Conservation (phyloP, 2,329 filamentous ascomycete genomes). For the Gnomoniopsis sp. region DNA sequence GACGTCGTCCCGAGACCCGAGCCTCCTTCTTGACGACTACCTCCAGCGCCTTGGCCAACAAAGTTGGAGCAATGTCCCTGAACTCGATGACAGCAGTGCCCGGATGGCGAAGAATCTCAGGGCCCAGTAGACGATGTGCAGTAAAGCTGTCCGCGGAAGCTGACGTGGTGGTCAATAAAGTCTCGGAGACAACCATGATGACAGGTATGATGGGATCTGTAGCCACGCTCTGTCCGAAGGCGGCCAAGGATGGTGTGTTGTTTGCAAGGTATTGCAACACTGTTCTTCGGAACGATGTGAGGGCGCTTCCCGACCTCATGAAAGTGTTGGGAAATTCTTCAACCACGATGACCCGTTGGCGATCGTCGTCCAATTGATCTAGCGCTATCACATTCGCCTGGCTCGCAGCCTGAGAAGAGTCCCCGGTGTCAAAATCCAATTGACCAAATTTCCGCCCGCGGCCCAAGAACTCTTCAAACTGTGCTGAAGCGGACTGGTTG, state of each 20-base stretch:
- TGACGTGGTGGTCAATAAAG: conserved; percentile 78
- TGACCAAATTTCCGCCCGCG: conserved; percentile 77
- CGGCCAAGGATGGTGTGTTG: conserved; percentile 55
- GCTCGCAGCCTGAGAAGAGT: conserved; percentile 23
- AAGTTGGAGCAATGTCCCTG: conserved; percentile 84
- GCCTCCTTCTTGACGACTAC: conserved; percentile 82
- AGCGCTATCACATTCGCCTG: conserved; percentile 15
- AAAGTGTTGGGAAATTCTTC: conserved; percentile 82
- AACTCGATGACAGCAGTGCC: conserved; percentile 82
- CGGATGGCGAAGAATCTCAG: conserved; percentile 79
- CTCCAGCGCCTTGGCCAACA: conserved; percentile 81
- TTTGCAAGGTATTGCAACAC: conserved; percentile 72
- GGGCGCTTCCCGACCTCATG: conserved; percentile 57
- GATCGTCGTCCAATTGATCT: conserved; percentile 1
- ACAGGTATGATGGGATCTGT: conserved; percentile 62
- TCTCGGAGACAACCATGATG: conserved; percentile 89
- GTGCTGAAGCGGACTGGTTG: conserved; percentile 67
- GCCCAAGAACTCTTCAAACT: conserved; percentile 90
- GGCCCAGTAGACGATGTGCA: conserved; percentile 81
- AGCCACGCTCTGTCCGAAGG: conserved; percentile 39
- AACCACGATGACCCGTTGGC: conserved; percentile 63
- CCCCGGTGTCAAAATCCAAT: conserved; percentile 45
- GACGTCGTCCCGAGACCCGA: conserved; percentile 68
- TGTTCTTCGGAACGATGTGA: conserved; percentile 70
- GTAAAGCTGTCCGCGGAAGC: conserved; percentile 89